phyloP scores from a whole-genome alignment of 202 grass and related monocot species.

The Carex sylvatica region DNA sequence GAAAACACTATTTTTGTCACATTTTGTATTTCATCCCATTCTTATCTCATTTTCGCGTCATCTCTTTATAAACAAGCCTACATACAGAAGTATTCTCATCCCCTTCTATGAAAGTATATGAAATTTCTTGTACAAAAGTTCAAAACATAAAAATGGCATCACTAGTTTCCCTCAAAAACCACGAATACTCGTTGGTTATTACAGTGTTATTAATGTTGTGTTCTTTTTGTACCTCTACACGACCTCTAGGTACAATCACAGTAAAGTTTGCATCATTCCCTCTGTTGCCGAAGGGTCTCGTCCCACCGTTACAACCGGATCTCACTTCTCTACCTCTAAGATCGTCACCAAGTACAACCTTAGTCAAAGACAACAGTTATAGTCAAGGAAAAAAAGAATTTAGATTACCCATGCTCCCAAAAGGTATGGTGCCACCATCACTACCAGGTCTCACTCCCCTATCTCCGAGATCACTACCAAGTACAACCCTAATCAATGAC shows the following conservation, averaged over 20 bases:
- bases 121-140: not conserved
- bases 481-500: too few relatives aligned
- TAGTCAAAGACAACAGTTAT: too few relatives aligned
- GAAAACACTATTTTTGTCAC: not conserved
- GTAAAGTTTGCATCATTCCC: not conserved
- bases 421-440: too few relatives aligned
- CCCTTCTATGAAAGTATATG: not conserved
- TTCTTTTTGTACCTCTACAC: not conserved
- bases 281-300: too few relatives aligned
- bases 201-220: not conserved
- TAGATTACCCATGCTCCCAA: too few relatives aligned
- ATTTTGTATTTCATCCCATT: not conserved
- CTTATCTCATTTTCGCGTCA: not conserved
- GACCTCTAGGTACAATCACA: not conserved
- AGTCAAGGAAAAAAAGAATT: too few relatives aligned
- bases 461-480: too few relatives aligned
- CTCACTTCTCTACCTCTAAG: too few relatives aligned
- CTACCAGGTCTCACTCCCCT: too few relatives aligned
- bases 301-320: too few relatives aligned
- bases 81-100: not conserved
- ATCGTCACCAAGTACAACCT: too few relatives aligned
- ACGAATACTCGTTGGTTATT: not conserved
- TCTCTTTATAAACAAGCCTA: not conserved
- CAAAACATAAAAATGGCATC: not conserved
- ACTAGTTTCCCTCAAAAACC: not conserved